Base-by-base conservation (phyloP, 345 rosid genomes). In the Heritiera littoralis region DNA sequence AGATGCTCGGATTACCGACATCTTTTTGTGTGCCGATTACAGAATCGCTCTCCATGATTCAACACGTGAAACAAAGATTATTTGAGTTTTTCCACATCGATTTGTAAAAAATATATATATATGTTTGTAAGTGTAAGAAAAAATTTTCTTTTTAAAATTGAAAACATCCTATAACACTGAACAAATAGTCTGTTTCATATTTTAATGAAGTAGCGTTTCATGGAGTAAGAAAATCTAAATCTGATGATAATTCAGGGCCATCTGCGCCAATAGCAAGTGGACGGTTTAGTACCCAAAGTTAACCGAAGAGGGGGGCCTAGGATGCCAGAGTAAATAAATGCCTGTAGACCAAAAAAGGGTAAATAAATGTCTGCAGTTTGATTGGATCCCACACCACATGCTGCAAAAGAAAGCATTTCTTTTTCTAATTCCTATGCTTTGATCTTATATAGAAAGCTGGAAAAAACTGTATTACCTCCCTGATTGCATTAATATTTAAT, bases 311-410 rank as follows among this genome's bases (percentile, higher is more conserved):
- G 18, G 35, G 63, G 28, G 4, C 9, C 18, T 15, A 30, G 46
- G 11, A 0, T 18, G n/a, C 72, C 72, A 3, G 65, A 20, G 2
- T 49, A 45, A 55, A 59, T 11, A 43, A 17, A 58, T 51, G 54
- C n/a, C n/a, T 49, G 66, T n/a, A n/a, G n/a, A n/a, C n/a, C n/a
- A n/a, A n/a, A n/a, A n/a, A n/a, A n/a, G n/a, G n/a, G 2, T 49
- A 45, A 55, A 59, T 11, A 43, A 17, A 58, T 51, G 54, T 35
- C n/a, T 49, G 66, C 55, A 59, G 59, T 3, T 5, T 3, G 48
- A 48, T 75, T 56, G 66, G 78, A 80, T 54, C 78, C 74, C 74
- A 80, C 76, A 71, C 58, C 63, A 77, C 80, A 56, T 56, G 55
- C 13, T 48, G 11, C 3, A 23, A 17, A 23, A 5, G 12, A 23